Percentiles rank a stretch among this genome's conserved stretches.
Evolutionary conservation across 1,139 yeast species (phyloP).

Genomic region (Candida labiduridarum): DNA sequence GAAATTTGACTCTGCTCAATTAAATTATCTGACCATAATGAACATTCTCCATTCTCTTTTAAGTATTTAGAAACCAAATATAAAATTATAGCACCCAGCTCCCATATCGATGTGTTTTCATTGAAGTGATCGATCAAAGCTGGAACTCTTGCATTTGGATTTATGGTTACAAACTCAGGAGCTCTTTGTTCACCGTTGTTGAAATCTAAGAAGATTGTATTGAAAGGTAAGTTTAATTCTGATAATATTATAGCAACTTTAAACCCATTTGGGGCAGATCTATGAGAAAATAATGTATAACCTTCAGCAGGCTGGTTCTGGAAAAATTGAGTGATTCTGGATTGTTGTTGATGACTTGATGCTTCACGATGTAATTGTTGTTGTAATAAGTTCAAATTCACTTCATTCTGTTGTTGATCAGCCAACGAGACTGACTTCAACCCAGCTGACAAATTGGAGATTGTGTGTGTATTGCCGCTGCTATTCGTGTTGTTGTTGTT

Average conservation of each 20-base stretch:
- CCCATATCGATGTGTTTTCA: slow-evolving; percentile 87
- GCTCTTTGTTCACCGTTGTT: slow-evolving; percentile 89
- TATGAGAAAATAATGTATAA: slow-evolving; percentile 82
- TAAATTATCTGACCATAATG: slow-evolving; percentile 78
- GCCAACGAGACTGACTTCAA: slow-evolving; percentile 44
- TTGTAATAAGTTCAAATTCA: slow-evolving; percentile 41
- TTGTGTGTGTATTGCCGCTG: slow-evolving; percentile 21
- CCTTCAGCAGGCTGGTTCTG: slow-evolving; percentile 82
- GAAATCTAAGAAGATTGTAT: slow-evolving; percentile 86
- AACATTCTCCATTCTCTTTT: slow-evolving; percentile 71
- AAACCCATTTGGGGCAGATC: slow-evolving; percentile 96
- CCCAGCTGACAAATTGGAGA: slow-evolving; percentile 55
- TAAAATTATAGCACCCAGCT: slow-evolving; percentile 85
- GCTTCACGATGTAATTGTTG: slow-evolving; percentile 46
- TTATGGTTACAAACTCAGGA: slow-evolving; percentile 87
- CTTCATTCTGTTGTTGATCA: slow-evolving; percentile 48
- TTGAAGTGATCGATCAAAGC: slow-evolving; percentile 87
- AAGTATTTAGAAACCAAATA: slow-evolving; percentile 71
- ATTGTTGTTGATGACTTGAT: slow-evolving; percentile 33
- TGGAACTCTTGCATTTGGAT: slow-evolving; percentile 95
- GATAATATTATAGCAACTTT: slow-evolving; percentile 90
- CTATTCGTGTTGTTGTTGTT: slow-evolving; percentile 12
- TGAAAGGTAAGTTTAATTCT: slow-evolving; percentile 78
- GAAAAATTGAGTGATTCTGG: slow-evolving; percentile 73
- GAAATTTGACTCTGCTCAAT: slow-evolving; percentile 85